Conservation (phyloP, 2,329 filamentous ascomycete genomes). For the Zymoseptoria crescenta region DNA sequence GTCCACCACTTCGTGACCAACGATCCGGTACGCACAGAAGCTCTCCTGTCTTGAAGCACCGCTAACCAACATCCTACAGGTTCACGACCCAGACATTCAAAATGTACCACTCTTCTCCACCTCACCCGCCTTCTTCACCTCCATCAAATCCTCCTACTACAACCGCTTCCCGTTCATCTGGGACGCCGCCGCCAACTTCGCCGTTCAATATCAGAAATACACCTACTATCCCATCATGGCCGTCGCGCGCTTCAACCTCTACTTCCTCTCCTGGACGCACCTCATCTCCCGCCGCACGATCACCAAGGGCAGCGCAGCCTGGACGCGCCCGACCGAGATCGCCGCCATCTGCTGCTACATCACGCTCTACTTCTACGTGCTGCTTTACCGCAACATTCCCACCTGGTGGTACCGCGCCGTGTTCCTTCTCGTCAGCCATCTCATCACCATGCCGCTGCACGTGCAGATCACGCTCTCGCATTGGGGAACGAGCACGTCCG, state of each 20-base stretch:
- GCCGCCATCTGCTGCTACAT: constrained; percentile 56
- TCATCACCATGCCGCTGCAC: constrained; percentile 60
- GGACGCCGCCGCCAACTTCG: constrained; percentile 51
- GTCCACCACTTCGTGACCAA: constrained; percentile 62
- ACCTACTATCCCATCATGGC: constrained; percentile 60
- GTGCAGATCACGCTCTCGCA: constrained; percentile 66
- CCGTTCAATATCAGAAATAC: constrained; percentile 56
- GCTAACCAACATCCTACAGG: constrained; percentile 7
- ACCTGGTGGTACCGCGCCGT: constrained; percentile 49
- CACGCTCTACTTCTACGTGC: constrained; percentile 58
- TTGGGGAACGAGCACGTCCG: constrained; percentile 62
- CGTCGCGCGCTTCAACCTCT: constrained; percentile 65
- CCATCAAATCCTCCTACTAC: constrained; percentile 58
- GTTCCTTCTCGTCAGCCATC: constrained; percentile 58
- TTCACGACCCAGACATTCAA: constrained; percentile 37
- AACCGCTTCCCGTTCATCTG: constrained; percentile 61
- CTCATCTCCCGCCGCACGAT: constrained; percentile 50
- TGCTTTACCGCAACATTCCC: constrained; percentile 54
- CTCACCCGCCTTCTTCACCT: constrained; percentile 68
- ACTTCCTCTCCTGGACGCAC: constrained; percentile 59
- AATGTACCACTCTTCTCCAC: constrained; percentile 82
- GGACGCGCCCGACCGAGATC: constrained; percentile 60
- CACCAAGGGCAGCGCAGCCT: constrained; percentile 55
- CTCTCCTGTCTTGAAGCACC: neutral
- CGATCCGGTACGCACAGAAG: constrained; percentile 45